These are phyloP conservation scores for Angomonas deanei DNA, from an alignment of 208 protist species.

Conservation along the genomic window DNA sequence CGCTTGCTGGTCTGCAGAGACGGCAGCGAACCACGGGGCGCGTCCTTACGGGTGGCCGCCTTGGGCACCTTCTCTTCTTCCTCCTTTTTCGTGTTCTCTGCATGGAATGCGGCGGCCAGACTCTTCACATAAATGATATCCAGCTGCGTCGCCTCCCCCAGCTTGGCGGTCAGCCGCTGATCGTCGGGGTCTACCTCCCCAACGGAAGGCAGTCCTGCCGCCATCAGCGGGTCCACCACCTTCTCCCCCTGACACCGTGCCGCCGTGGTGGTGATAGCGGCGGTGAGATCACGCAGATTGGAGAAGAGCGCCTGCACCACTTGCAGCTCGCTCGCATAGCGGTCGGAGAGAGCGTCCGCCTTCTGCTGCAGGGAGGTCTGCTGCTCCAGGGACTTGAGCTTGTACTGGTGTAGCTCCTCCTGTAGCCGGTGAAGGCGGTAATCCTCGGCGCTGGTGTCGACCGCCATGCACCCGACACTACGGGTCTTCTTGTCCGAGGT, in stretches of 20 bases:
- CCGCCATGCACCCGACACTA: constrained; percentile 12
- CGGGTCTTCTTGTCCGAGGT: not conserved
- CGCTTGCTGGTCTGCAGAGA: no score
- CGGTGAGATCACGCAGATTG: not conserved
- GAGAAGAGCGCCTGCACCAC: not conserved
- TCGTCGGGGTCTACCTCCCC: constrained; percentile 1
- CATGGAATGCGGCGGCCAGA: not conserved
- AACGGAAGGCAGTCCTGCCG: not conserved
- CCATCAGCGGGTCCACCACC: constrained; percentile 7
- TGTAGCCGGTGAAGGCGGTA: constrained; percentile 14
- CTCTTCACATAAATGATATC: not conserved
- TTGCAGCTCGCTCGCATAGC: not conserved
- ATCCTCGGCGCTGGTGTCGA: constrained; percentile 5
- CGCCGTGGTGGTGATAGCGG: not conserved
- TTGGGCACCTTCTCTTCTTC: not conserved
- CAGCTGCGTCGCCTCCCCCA: constrained; percentile 40
- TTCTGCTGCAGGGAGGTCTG: not conserved
- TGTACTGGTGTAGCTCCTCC: not conserved
- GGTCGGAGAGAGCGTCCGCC: not conserved
- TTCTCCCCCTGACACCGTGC: not conserved
- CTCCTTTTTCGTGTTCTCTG: no score
- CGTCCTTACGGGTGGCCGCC: not conserved
- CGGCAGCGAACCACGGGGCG: not conserved
- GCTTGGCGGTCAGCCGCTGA: constrained; percentile 36
- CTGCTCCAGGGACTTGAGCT: not conserved